Conservation (phyloP, 805 yeast species). For the Candida silvatica region DNA sequence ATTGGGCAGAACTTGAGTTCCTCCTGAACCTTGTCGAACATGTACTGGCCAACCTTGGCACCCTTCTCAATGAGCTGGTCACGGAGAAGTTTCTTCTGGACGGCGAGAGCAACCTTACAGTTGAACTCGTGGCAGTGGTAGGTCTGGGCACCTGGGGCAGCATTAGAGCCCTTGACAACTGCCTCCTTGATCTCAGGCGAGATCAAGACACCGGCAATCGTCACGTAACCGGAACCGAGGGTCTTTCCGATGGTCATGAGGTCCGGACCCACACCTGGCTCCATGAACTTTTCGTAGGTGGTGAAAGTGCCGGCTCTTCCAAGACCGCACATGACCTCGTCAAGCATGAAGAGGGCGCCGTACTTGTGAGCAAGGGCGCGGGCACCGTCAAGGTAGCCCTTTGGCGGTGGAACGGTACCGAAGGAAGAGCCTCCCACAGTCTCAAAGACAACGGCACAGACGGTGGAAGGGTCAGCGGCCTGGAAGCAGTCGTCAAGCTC, state of each 20-base stretch:
- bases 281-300: conserved; percentile 36
- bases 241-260: conserved; percentile 43
- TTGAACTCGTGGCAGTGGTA: conserved; percentile 41
- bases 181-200: conserved; percentile 32
- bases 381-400: conserved; percentile 36
- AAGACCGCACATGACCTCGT: conserved; percentile 72
- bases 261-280: conserved; percentile 36
- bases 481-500: conserved; percentile 32
- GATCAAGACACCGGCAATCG: conserved; percentile 39
- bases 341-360: conserved; percentile 89
- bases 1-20: conserved; percentile 22
- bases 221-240: conserved; percentile 40
- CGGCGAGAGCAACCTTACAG: conserved; percentile 37
- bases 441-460: conserved; percentile 33
- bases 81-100: conserved; percentile 29
- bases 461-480: conserved; percentile 33
- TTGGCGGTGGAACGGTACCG: conserved; percentile 36
- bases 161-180: conserved; percentile 31
- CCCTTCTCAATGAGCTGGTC: conserved; percentile 32
- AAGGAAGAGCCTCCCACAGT: conserved; percentile 37
- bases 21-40: conserved; percentile 28
- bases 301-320: conserved; percentile 41
- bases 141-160: conserved; percentile 40
- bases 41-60: conserved; percentile 31
- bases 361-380: conserved; percentile 74